A percentile compares a stretch with the other conserved stretches of the same genome.
Evolutionary conservation across 176 grass and related monocot species (phyloP).

Genomic region (Stipa capillata): DNA sequence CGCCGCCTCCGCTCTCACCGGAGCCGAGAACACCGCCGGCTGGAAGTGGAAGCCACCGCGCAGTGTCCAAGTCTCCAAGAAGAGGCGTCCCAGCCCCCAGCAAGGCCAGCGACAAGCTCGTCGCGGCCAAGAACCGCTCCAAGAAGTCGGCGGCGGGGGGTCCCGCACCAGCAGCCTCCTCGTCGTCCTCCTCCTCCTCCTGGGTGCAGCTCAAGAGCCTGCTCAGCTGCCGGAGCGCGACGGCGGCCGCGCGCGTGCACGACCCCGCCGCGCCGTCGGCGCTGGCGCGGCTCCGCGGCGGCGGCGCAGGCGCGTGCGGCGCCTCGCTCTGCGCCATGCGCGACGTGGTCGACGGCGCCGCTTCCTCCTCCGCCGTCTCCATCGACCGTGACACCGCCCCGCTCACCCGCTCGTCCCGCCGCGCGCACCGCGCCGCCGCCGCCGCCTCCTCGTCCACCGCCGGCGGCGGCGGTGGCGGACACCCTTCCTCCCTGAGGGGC

Average conservation of each 20-base stretch:
- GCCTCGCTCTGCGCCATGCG: slow-evolving; percentile 67
- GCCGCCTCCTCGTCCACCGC: neutral
- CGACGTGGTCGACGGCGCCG: slow-evolving; percentile 53
- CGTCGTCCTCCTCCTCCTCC: slow-evolving; percentile 15
- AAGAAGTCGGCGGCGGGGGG: neutral
- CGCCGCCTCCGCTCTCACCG: neutral
- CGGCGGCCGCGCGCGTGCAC: slow-evolving; percentile 53
- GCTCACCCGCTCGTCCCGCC: slow-evolving; percentile 26
- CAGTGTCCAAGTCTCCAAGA: neutral
- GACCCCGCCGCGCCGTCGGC: slow-evolving; percentile 34
- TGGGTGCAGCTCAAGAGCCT: slow-evolving; percentile 88
- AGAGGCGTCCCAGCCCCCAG: neutral
- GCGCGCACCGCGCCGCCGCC: slow-evolving; percentile 1
- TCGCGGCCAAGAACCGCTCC: neutral
- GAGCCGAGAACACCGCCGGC: neutral
- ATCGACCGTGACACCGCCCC: slow-evolving; percentile 27
- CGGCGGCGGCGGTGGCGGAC: neutral
- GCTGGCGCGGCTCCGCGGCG: slow-evolving; percentile 3
- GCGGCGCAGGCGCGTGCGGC: slow-evolving; percentile 9
- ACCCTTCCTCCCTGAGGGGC: slow-evolving; percentile 36
- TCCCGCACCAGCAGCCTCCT: neutral
- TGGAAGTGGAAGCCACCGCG: neutral
- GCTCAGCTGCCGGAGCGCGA: slow-evolving; percentile 65
- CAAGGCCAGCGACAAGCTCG: neutral
- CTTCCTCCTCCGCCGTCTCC: slow-evolving; percentile 39